Evolutionary conservation across 129 eudicot species (phyloP).

Genomic region (Heracleum sosnowskyi): DNA sequence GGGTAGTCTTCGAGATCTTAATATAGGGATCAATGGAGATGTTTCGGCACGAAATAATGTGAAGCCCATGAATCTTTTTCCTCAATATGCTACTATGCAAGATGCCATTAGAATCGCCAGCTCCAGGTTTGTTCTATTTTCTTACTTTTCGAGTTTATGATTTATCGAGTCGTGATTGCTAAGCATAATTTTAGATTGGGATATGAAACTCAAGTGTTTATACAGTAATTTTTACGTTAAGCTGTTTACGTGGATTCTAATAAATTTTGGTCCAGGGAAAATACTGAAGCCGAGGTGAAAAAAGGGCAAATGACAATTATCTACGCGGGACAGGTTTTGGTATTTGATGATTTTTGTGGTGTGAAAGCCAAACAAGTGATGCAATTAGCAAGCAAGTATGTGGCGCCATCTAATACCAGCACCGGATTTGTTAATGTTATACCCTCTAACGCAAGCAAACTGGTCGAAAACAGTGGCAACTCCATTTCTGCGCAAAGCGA

Average conservation of each 20-base stretch:
- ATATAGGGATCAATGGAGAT: slow-evolving; percentile 5
- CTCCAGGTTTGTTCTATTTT: background rate
- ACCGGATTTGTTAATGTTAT: background rate
- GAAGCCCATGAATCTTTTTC: slow-evolving; percentile 16
- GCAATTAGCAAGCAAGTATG: slow-evolving; percentile 29
- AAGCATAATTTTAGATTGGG: no score
- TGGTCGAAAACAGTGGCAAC: background rate
- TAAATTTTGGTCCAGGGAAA: background rate
- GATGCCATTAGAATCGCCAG: background rate
- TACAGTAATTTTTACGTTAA: background rate
- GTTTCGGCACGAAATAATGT: background rate
- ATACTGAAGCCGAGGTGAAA: slow-evolving; percentile 11
- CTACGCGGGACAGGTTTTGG: slow-evolving; percentile 56
- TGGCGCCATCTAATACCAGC: background rate
- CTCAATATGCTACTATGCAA: slow-evolving; percentile 12
- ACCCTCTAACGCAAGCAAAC: background rate
- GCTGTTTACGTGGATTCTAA: background rate
- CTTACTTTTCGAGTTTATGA: background rate
- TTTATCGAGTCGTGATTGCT: background rate
- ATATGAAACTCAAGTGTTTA: background rate
- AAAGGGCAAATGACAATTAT: slow-evolving; percentile 53
- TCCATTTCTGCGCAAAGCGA: background rate
- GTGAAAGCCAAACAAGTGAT: slow-evolving; percentile 40
- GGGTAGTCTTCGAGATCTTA: slow-evolving; percentile 16
- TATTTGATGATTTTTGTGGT: slow-evolving; percentile 40